phyloP scores from a whole-genome alignment of 768 basidiomycete species.

The Kwoniella sp. region DNA sequence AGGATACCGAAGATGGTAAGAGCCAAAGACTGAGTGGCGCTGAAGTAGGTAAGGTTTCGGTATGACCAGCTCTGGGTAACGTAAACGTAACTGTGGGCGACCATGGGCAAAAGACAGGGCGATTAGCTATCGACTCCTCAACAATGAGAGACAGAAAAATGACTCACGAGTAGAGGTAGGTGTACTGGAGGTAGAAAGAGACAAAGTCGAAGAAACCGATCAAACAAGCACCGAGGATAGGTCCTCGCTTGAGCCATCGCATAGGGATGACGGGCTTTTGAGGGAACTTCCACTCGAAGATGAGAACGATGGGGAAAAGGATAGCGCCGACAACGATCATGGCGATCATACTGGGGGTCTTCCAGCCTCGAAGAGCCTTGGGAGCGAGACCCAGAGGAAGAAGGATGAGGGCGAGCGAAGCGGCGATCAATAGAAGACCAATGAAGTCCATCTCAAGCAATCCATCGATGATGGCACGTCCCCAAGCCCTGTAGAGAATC shows the following conservation, averaged over 20 bases:
- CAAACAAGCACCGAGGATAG: conserved; percentile 64
- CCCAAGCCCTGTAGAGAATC: not conserved
- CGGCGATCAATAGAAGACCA: conserved; percentile 54
- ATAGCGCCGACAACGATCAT: conserved; percentile 58
- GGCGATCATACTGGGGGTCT: conserved; percentile 53
- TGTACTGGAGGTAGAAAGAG: conserved; percentile 65
- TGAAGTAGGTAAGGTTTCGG: conserved; percentile 67
- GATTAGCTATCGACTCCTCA: not conserved
- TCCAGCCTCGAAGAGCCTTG: conserved; percentile 42
- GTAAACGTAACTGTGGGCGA: conserved; percentile 44
- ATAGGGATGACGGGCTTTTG: conserved; percentile 66
- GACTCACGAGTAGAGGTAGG: conserved; percentile 74
- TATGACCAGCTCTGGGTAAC: conserved; percentile 60
- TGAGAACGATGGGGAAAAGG: conserved; percentile 36
- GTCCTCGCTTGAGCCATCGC: conserved; percentile 65
- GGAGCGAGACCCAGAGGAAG: conserved; percentile 55
- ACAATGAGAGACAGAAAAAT: not conserved
- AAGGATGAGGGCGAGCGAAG: conserved; percentile 52
- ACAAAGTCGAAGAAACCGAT: conserved; percentile 64
- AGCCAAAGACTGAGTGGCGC: conserved; percentile 64
- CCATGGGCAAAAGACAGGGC: conserved; percentile 51
- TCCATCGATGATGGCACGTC: conserved; percentile 20
- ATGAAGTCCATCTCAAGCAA: conserved; percentile 48
- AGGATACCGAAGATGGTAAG: conserved; percentile 66
- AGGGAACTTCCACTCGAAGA: conserved; percentile 61